These are phyloP conservation scores for Comarum palustre DNA, from an alignment of 306 rosid genomes.

Conservation along the genomic window DNA sequence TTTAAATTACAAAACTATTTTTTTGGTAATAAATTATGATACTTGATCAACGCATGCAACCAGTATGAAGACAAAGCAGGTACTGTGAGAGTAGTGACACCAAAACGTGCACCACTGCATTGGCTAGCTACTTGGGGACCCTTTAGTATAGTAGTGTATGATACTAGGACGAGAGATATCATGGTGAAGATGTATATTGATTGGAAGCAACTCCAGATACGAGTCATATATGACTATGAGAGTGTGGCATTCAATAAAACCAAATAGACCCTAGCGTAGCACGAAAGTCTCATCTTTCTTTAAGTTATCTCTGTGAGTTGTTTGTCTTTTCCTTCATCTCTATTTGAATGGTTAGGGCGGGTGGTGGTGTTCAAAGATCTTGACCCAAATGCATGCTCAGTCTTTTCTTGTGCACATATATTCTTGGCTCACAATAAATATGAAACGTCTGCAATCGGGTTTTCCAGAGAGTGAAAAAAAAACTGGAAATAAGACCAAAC, in stretches of 20 bases:
- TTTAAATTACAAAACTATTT: no score
- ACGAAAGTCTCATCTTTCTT: not conserved
- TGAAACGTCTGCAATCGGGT: conserved; percentile 55
- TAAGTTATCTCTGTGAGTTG: not conserved
- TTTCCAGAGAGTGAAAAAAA: conserved; percentile 35
- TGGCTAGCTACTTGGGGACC: conserved; percentile 4
- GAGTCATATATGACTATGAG: not conserved
- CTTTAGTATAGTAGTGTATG: not conserved
- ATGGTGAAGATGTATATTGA: not conserved
- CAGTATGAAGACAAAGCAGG: not conserved
- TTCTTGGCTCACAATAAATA: conserved; percentile 37
- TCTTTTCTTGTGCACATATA: conserved; percentile 29
- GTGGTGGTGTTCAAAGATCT: conserved; percentile 30
- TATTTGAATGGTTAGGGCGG: conserved; percentile 9
- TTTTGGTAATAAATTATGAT: no score
- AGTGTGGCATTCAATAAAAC: not conserved
- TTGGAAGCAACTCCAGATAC: not conserved
- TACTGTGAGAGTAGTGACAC: conserved; percentile 17
- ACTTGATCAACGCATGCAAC: not conserved
- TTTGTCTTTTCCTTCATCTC: not conserved
- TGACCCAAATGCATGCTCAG: conserved; percentile 42
- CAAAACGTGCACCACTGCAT: conserved; percentile 16
- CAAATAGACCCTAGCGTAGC: not conserved
- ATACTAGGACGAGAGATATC: not conserved
- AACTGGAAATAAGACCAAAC: not conserved